Conservation (phyloP, 768 basidiomycete species). For the Cystobasidiopsis lactophilus region DNA sequence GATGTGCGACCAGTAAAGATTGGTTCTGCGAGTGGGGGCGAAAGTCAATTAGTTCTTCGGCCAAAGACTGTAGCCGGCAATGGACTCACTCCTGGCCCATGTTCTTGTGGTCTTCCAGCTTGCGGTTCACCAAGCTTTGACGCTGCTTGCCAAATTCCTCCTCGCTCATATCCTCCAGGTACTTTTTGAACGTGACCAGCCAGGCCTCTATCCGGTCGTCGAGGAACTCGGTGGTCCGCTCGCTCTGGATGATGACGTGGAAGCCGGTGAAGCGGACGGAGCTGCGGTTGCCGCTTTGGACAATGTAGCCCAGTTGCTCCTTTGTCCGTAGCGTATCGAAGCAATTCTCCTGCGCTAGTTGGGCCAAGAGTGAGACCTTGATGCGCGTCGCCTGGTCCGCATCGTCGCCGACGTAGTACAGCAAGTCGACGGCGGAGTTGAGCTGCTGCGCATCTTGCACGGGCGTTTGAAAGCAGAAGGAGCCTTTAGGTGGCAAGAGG, state of each 20-base stretch:
- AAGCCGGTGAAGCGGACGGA: slow-evolving; percentile 54
- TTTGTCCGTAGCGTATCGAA: slow-evolving; percentile 79
- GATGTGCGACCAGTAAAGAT: slow-evolving; percentile 47
- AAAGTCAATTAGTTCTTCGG: no score
- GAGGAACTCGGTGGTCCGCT: slow-evolving; percentile 52
- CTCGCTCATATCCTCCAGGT: slow-evolving; percentile 43
- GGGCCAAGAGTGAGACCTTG: slow-evolving; percentile 45
- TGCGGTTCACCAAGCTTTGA: slow-evolving; percentile 49
- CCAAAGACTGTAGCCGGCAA: no score
- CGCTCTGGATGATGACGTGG: slow-evolving; percentile 70
- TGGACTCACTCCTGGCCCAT: slow-evolving; percentile 43
- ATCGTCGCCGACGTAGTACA: slow-evolving; percentile 51
- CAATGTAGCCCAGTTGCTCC: slow-evolving; percentile 89
- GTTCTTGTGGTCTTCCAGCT: slow-evolving; percentile 74
- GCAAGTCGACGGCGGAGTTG: slow-evolving; percentile 64
- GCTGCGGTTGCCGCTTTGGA: slow-evolving; percentile 31
- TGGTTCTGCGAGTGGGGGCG: slow-evolving; percentile 23
- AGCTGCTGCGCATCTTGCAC: slow-evolving; percentile 66
- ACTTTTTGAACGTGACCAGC: slow-evolving; percentile 46
- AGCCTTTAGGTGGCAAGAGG: slow-evolving; percentile 41
- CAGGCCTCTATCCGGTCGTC: slow-evolving; percentile 78
- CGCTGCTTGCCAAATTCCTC: slow-evolving; percentile 62
- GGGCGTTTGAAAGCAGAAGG: slow-evolving; percentile 41
- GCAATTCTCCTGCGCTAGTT: slow-evolving; percentile 72
- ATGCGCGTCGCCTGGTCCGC: slow-evolving; percentile 44